phyloP scores from a whole-genome alignment of 345 rosid genomes.

The Arabidopsis suecica region DNA sequence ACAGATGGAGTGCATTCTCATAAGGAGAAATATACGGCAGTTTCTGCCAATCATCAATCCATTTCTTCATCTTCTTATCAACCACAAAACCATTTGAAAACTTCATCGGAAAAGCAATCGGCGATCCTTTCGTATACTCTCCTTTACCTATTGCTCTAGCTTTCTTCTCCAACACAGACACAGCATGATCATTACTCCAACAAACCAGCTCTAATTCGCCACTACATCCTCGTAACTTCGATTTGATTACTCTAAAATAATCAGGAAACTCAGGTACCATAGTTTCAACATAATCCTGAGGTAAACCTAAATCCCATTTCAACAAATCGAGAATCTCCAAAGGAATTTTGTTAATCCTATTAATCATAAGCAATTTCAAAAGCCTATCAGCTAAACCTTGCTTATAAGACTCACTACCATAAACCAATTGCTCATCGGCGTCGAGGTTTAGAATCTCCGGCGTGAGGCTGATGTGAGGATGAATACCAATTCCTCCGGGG shows the following conservation, averaged over 20 bases:
- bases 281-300: conserved; percentile 56
- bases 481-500: conserved; percentile 76
- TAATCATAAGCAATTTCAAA: conserved; percentile 73
- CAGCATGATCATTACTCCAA: conserved; percentile 70
- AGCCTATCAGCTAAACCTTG: conserved; percentile 72
- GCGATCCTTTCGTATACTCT: conserved; percentile 50
- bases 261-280: conserved; percentile 86
- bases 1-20: conserved; percentile 62
- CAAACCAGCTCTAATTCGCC: conserved; percentile 79
- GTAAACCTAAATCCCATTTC: conserved; percentile 90
- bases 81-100: conserved; percentile 65
- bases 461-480: conserved; percentile 85
- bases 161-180: conserved; percentile 69
- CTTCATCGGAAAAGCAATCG: conserved; percentile 65
- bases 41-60: conserved; percentile 86
- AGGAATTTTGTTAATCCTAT: conserved; percentile 65
- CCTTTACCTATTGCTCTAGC: conserved; percentile 41
- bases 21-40: conserved; percentile 85
- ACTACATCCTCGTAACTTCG: conserved; percentile 19
- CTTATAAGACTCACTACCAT: conserved; percentile 68
- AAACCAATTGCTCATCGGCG: conserved; percentile 83
- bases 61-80: conserved; percentile 79
- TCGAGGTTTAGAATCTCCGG: conserved; percentile 75
- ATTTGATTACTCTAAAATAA: conserved; percentile 61
- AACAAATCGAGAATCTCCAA: conserved; percentile 58